Evolutionary conservation across 768 basidiomycete genomes (phyloP), one percentile per base, ranked within the genome.

Genomic region (Symmetrospora coprosmae): DNA sequence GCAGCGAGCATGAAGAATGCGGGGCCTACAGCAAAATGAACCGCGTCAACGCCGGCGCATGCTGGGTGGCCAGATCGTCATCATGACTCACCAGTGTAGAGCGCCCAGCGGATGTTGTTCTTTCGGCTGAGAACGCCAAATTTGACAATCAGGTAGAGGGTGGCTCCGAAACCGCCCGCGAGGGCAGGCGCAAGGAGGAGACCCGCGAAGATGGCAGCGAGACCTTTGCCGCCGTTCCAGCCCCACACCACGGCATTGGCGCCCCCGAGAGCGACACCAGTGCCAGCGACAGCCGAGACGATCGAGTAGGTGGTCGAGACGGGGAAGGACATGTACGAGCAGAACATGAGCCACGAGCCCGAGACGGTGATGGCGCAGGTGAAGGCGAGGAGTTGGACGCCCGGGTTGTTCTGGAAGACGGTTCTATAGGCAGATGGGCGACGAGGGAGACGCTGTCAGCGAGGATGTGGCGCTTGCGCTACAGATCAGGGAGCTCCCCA

Each of bases 241-340:
- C 75, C 75, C 75, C 75, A 77, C 35, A 72, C 59, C 38, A 75
- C 74, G 1, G 72, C 65, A 25, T 66, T 64, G 11, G 66, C 65
- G 14, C 75, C 75, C n/a, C 68, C 55, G n/a, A 51, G 34, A 4
- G 56, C 63, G 27, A 73, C 67, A 52, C 76, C 76, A 41, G 74
- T 73, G 64, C 76, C 76, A 8, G 73, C 72, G 9, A 77, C 61
- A n/a, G 75, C 72, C 6, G 73, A 72, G 50, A 76, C 71, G 55
- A 75, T 72, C 3, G 74, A 75, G 68, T 76, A 74, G 48, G 75
- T 75, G 16, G 76, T 75, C 13, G 75, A 76, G 43, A 77, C 74
- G 50, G 75, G 75, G 64, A 71, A 73, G 14, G 70, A 67, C 49
- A 68, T 61, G 30, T 66, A 66, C 5, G 75, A 76, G 62, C 71